Base-by-base conservation (phyloP, 129 eudicot species). In the Mikania micrantha region DNA sequence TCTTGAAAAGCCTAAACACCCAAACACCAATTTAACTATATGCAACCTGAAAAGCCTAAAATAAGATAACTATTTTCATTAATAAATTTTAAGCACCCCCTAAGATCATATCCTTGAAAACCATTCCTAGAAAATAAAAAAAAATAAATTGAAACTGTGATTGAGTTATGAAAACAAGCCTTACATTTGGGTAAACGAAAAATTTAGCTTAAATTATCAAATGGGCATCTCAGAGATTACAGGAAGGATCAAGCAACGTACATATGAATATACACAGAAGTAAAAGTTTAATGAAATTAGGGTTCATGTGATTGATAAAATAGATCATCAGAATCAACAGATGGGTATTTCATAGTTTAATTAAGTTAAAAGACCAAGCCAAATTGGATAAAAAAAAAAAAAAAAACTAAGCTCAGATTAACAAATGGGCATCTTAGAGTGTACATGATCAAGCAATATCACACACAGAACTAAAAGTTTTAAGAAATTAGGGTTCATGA, bases 401-500 rank as follows among this genome's bases (percentile, higher is more conserved):
- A 9, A 64, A 5, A 15, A 35, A 15, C 19, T 49, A 36, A 49
- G 54, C 31, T 22, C 20, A 28, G 24, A 24, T 60, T n/a, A 57
- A 63, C 24, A 58, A 22, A 65, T 27, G 50, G 48, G 72, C 21
- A 63, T 35, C 75, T 60, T 34, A 56, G 22, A 13, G 17, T 32
- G 47, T 11, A 64, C 64, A 70, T 25, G 22, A 74, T 16, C n/a
- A 69, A 64, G 63, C 50, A 27, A 65, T 3, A 12, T 63, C 40
- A 45, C 38, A 42, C 39, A 54, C 22, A 10, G 20, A 57, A 41
- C 13, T 40, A 31, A 29, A 29, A 60, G 66, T 36, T 3, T 1
- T 29, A 16, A 9, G n/a, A 21, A 32, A 72, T 60, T 45, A 49
- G 52, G 77, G 77, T 16, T 5, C 32, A n/a, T 12, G 19, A 31